Evolutionary conservation across 148 eudicot species (phyloP).

Genomic region (Arbutus unedo): DNA sequence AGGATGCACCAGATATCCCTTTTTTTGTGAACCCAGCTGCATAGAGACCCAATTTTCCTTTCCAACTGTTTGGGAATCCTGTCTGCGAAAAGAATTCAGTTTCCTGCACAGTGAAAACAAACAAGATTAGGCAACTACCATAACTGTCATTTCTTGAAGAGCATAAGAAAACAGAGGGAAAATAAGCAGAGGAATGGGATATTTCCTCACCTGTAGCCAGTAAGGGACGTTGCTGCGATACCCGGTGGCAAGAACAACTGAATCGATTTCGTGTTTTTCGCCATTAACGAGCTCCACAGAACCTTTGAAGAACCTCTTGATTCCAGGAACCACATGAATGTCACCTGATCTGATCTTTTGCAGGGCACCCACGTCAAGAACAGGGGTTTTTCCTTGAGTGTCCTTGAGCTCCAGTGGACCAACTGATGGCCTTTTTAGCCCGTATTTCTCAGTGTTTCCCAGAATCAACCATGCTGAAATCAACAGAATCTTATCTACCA

Average conservation of each 20-base stretch:
- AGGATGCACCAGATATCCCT: constrained; percentile 39
- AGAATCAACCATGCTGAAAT: constrained; percentile 65
- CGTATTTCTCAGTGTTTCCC: constrained; percentile 52
- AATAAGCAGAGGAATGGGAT: not conserved
- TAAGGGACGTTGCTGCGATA: constrained; percentile 88
- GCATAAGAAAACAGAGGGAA: not conserved
- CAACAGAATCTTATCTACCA: constrained; percentile 69
- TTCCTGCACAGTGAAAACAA: constrained; percentile 20
- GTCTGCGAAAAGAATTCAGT: constrained; percentile 30
- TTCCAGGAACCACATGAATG: constrained; percentile 65
- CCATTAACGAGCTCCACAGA: constrained; percentile 62
- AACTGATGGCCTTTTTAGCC: constrained; percentile 57
- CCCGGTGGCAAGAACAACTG: constrained; percentile 81
- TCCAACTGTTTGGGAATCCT: constrained; percentile 47
- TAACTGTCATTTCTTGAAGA: not conserved
- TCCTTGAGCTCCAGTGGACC: constrained; percentile 84
- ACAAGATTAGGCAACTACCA: constrained; percentile 23
- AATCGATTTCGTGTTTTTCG: constrained; percentile 44
- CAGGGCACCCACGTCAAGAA: constrained; percentile 77
- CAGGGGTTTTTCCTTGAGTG: constrained; percentile 78
- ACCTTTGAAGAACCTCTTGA: constrained; percentile 41
- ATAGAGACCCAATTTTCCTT: constrained; percentile 33
- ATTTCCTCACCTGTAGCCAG: constrained; percentile 75
- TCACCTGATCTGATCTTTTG: constrained; percentile 61
- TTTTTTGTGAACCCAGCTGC: constrained; percentile 40